phyloP scores from a whole-genome alignment of 2,329 filamentous ascomycete genomes.

The Fusarium concolor region DNA sequence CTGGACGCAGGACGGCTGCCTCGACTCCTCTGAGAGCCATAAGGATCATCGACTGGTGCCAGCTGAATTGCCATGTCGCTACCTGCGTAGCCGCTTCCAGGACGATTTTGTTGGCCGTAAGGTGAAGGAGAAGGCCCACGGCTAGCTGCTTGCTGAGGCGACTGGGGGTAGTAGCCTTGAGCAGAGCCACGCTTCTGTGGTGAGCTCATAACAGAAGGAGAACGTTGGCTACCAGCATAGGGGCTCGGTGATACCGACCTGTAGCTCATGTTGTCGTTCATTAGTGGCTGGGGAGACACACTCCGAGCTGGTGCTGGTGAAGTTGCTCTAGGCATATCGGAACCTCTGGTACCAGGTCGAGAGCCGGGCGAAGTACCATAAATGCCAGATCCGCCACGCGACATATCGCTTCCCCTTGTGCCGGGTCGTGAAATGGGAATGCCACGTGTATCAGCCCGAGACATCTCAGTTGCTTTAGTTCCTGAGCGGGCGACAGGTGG shows the following conservation, averaged over 20 bases:
- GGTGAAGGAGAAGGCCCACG: constrained; percentile 62
- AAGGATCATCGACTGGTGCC: constrained; percentile 67
- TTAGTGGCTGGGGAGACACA: constrained; percentile 70
- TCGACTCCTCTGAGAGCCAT: constrained; percentile 67
- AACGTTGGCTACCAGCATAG: constrained; percentile 59
- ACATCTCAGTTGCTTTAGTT: constrained; percentile 40
- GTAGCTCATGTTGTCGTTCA: constrained; percentile 57
- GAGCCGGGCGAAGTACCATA: constrained; percentile 57
- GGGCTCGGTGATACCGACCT: constrained; percentile 73
- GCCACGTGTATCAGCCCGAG: constrained; percentile 36
- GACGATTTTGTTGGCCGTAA: constrained; percentile 61
- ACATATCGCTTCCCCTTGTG: constrained; percentile 52
- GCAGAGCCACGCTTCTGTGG: constrained; percentile 61
- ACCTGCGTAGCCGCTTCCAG: constrained; percentile 62
- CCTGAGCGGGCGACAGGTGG: constrained; percentile 41
- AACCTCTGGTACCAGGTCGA: constrained; percentile 69
- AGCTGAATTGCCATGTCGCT: constrained; percentile 77
- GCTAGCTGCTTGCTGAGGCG: constrained; percentile 60
- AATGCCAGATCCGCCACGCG: constrained; percentile 44
- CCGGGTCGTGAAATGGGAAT: constrained; percentile 58
- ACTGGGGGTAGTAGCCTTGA: constrained; percentile 64
- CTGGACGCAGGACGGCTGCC: constrained; percentile 63
- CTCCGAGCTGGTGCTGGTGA: constrained; percentile 77
- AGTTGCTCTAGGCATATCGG: constrained; percentile 67
- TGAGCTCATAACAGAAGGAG: constrained; percentile 54